Conservation (phyloP, 768 basidiomycete species). For the Amanita jacksonii region DNA sequence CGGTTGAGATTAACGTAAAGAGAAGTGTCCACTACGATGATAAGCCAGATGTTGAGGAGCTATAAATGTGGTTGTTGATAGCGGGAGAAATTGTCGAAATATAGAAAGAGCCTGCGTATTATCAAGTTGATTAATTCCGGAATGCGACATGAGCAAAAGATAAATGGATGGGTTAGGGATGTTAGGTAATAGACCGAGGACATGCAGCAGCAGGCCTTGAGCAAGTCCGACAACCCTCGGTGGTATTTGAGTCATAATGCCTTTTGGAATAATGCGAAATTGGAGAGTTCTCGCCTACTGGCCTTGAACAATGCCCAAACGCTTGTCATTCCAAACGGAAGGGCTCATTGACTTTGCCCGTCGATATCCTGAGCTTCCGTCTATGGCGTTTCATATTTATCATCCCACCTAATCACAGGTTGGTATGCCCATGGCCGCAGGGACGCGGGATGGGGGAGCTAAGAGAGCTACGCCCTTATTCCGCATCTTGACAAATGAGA, state of each 20-base stretch:
- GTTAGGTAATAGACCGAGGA: no score
- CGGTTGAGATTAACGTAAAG: no score
- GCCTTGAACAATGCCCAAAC: neutral
- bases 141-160: no score
- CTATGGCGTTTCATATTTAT: conserved; percentile 10
- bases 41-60: no score
- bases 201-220: neutral
- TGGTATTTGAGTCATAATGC: conserved; percentile 11
- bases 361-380: conserved; percentile 1
- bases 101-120: no score
- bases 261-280: neutral
- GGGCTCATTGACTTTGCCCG: conserved; percentile 5
- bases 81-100: no score
- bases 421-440: conserved; percentile 9
- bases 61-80: no score
- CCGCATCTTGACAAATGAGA: no score
- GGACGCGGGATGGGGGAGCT: conserved; percentile 2
- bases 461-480: neutral
- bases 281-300: conserved; percentile 8
- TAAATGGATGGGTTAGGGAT: no score
- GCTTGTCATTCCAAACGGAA: conserved; percentile 2
- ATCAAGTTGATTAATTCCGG: no score
- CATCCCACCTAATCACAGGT: conserved; percentile 4
- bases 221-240: neutral
- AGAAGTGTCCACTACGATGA: no score